Base-by-base conservation (phyloP, 208 protist genomes). In the Crithidia acanthocephali region DNA sequence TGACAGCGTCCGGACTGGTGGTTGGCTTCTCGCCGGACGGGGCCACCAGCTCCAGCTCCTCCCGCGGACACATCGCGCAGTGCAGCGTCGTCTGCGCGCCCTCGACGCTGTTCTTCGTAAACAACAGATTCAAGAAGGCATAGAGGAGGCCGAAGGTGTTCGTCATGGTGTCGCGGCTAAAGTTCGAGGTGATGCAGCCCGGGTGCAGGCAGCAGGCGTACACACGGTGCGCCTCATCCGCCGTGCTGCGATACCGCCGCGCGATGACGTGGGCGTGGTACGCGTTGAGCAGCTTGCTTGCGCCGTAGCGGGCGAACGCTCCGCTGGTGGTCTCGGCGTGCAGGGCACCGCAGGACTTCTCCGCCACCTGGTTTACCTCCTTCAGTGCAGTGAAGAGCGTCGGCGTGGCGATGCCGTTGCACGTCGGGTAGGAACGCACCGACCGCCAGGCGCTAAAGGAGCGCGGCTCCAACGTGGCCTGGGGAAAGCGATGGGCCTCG, bases 41-140 rank as follows among this genome's bases (percentile, higher is more conserved):
- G 1, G 60, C 48, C 18, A 95, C 85, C 45, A 90, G 81, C 57
- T 85, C 81, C 37, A 96, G 76, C 72, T 94, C 89, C 35, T 88
- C 79, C 25, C 69, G 73, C 60, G 85, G 84, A 67, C 88, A 94
- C 84, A 96, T 90, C 52, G 83, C 82, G 58, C 92, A 96, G 73
- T 96, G 88, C 73, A 96, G 62, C 45, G 92, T 87, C 23, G 92
- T 96, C 72, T 96, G 88, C 30, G 91, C 88, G 8, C 91, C 91
- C 67, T 96, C 91, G 35, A 91, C 81, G 32, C 57, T 64, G 13
- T 64, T 81, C 72, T 95, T 95, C 13, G 90, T 64, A 55, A 88
- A 88, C 23, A 92, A 80, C 25, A 92, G 59, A 20, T 23, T 45
- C 20, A 45, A 20, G 8, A 60, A 66, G 4, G 65, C 72, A 2